phyloP scores from a whole-genome alignment of 441 rosid species.

The Rhodomyrtus psidioides region DNA sequence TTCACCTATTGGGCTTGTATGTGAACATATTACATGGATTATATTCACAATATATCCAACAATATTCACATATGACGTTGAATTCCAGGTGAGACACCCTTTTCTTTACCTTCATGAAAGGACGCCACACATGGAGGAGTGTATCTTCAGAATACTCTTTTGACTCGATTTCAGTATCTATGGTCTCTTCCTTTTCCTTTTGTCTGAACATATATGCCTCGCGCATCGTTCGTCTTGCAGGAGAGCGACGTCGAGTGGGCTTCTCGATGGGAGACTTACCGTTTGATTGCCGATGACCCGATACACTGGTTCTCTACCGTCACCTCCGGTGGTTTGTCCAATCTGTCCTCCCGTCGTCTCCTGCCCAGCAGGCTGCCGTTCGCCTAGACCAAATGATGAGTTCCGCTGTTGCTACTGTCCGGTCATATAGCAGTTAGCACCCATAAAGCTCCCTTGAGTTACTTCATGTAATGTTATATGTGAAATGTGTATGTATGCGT shows the following conservation, averaged over 20 bases:
- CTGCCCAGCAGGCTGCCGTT: neutral
- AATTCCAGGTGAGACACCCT: neutral
- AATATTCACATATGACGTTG: conserved; percentile 8
- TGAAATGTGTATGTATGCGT: neutral
- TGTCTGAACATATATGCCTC: neutral
- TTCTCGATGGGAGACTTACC: neutral
- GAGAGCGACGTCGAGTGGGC: neutral
- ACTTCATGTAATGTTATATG: neutral
- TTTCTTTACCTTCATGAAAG: neutral
- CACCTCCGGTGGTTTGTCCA: neutral
- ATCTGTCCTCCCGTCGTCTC: neutral
- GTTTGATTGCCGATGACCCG: neutral
- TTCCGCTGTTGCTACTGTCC: neutral
- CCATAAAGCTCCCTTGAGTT: neutral
- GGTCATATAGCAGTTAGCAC: neutral
- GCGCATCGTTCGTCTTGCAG: neutral
- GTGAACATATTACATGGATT: too few relatives aligned
- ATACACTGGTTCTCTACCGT: neutral
- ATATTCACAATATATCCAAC: too few relatives aligned
- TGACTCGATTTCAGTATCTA: neutral
- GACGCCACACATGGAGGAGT: too few relatives aligned
- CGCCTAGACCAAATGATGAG: neutral
- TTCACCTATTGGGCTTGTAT: too few relatives aligned
- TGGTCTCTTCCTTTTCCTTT: neutral
- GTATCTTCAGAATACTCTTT: neutral